These are phyloP conservation scores for Cyclotella distinguenda DNA, from an alignment of 108 stramenopile species.

Conservation along the genomic window DNA sequence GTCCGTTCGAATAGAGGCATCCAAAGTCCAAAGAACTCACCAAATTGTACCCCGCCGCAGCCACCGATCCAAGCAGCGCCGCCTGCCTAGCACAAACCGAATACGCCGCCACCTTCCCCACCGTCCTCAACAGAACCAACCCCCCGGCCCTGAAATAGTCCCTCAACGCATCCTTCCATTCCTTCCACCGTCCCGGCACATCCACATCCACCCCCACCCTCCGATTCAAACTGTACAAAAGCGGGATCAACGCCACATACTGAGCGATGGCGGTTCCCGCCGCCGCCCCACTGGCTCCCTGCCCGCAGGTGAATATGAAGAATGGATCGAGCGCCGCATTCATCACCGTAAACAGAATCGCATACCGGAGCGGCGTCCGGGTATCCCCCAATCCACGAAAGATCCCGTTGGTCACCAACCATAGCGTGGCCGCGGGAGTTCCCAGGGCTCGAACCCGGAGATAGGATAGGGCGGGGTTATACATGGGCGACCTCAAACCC, in stretches of 20 bases:
- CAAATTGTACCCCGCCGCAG: slow-evolving; percentile 28
- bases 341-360: slow-evolving; percentile 70
- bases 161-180: slow-evolving; percentile 52
- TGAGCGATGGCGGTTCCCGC: slow-evolving; percentile 88
- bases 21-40: too few relatives aligned
- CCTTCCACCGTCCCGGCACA: slow-evolving; percentile 58
- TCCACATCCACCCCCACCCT: slow-evolving; percentile 73
- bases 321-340: slow-evolving; percentile 88
- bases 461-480: slow-evolving; percentile 81
- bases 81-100: slow-evolving; percentile 83
- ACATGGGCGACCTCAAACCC: slow-evolving; percentile 62
- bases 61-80: slow-evolving; percentile 79
- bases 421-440: slow-evolving; percentile 87
- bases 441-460: slow-evolving; percentile 79
- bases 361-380: slow-evolving; percentile 80
- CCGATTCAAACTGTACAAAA: slow-evolving; percentile 67
- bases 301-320: slow-evolving; percentile 79
- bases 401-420: slow-evolving; percentile 91
- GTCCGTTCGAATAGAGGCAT: too few relatives aligned
- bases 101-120: slow-evolving; percentile 88
- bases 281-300: slow-evolving; percentile 91
- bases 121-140: slow-evolving; percentile 77
- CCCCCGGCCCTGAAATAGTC: slow-evolving; percentile 77
- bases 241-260: slow-evolving; percentile 76
- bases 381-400: slow-evolving; percentile 95